A percentile compares a stretch with the other conserved stretches of the same genome.
Evolutionary conservation across 2,329 filamentous ascomycete species (phyloP).

Genomic region (Aureobasidium subglaciale): DNA sequence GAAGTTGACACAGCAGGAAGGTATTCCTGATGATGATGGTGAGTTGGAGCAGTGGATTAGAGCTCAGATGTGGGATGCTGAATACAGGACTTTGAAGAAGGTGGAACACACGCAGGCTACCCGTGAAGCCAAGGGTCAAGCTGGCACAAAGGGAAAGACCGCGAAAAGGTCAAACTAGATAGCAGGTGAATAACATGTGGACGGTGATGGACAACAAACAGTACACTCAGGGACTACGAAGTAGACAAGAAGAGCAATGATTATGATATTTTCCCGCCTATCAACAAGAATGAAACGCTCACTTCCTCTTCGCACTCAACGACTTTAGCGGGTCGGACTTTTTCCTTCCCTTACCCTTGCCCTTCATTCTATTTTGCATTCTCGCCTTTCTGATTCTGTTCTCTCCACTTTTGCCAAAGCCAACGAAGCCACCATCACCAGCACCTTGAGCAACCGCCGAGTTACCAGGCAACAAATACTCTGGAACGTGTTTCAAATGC

Average conservation of each 20-base stretch:
- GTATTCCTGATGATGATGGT: conserved; percentile 53
- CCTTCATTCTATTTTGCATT: conserved; percentile 37
- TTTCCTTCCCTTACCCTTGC: conserved; percentile 56
- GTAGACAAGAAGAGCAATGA: conserved; percentile 4
- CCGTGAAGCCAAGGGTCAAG: conserved; percentile 53
- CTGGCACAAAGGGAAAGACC: conserved; percentile 32
- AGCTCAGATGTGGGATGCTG: conserved; percentile 73
- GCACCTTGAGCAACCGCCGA: conserved; percentile 56
- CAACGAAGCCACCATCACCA: conserved; percentile 69
- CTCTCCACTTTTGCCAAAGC: conserved; percentile 46
- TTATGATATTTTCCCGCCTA: conserved; percentile 6
- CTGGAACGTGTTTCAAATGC: conserved; percentile 89
- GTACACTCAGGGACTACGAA: no score
- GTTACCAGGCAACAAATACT: conserved; percentile 78
- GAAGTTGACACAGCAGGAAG: conserved; percentile 55
- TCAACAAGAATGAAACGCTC: background rate
- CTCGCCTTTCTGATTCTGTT: conserved; percentile 42
- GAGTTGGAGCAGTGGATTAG: conserved; percentile 64
- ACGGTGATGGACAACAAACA: no score
- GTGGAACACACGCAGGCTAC: conserved; percentile 48
- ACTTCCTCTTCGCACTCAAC: conserved; percentile 15
- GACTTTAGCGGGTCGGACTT: conserved; percentile 75
- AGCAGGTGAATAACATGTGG: background rate
- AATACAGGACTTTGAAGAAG: conserved; percentile 57
- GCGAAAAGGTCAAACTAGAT: background rate